A percentile compares a stretch with the other conserved stretches of the same genome.
phyloP scores from a whole-genome alignment of 805 yeast species.

The Hyphopichia homilentoma region DNA sequence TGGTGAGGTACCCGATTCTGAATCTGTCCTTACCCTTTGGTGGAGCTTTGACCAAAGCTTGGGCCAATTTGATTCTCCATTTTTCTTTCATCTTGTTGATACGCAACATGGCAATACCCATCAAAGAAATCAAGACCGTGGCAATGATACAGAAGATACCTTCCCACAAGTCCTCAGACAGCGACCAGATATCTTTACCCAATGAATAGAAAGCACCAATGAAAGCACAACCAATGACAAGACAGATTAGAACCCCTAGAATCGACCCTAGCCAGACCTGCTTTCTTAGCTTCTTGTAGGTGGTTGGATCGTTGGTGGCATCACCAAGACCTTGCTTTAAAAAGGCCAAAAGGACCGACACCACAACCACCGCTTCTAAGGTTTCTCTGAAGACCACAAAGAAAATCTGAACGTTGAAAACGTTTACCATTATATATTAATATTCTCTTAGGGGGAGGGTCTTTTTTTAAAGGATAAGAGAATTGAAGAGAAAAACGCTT shows the following conservation, averaged over 20 bases:
- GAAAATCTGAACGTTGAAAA: conserved; percentile 68
- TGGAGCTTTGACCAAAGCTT: conserved; percentile 63
- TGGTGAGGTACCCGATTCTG: conserved; percentile 23
- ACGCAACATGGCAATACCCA: conserved; percentile 94
- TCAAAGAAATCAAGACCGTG: conserved; percentile 74
- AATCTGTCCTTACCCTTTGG: conserved; percentile 43
- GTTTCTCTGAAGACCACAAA: conserved; percentile 89
- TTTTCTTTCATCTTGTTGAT: conserved; percentile 91
- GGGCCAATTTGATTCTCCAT: conserved; percentile 91
- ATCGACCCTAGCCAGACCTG: conserved; percentile 85
- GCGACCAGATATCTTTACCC: conserved; percentile 75
- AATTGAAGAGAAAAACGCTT: too few relatives aligned
- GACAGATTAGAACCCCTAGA: conserved; percentile 68
- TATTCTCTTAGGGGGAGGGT: too few relatives aligned
- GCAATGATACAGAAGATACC: conserved; percentile 89
- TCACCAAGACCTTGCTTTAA: conserved; percentile 77
- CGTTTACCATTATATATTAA: conserved; percentile 41
- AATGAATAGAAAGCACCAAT: conserved; percentile 87
- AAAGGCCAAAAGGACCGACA: conserved; percentile 85
- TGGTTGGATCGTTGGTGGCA: conserved; percentile 37
- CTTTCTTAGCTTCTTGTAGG: conserved; percentile 54
- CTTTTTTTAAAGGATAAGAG: too few relatives aligned
- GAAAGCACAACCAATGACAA: conserved; percentile 82
- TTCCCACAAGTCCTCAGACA: conserved; percentile 93
- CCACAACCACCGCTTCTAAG: conserved; percentile 81